These are phyloP conservation scores for Tulasnella sp. DNA, from an alignment of 768 basidiomycete genomes.

Conservation along the genomic window DNA sequence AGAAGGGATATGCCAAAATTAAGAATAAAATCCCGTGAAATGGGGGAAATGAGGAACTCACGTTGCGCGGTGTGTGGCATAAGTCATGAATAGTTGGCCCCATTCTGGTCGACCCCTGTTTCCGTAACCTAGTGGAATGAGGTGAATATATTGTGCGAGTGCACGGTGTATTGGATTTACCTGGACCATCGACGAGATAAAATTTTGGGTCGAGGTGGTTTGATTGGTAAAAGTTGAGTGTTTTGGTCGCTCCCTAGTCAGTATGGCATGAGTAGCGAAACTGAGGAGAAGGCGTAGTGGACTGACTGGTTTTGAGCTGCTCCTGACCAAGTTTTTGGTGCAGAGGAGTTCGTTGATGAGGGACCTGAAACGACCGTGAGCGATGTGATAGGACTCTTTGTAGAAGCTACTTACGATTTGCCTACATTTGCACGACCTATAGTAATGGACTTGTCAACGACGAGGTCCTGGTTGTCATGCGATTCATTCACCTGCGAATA, in stretches of 20 bases:
- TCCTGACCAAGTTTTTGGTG: background rate
- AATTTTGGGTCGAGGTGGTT: background rate
- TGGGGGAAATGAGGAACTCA: background rate
- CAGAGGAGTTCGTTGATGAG: slow-evolving; percentile 4
- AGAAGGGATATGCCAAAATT: background rate
- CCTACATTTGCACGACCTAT: background rate
- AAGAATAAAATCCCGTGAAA: too few species aligned
- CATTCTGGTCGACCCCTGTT: slow-evolving; percentile 9
- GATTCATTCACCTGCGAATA: background rate
- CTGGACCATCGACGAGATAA: slow-evolving; percentile 10
- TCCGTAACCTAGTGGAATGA: background rate
- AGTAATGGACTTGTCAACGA: background rate
- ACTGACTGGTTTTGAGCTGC: background rate
- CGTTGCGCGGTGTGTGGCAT: slow-evolving; percentile 7
- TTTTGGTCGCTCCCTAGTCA: slow-evolving; percentile 7
- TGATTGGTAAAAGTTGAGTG: slow-evolving; percentile 7
- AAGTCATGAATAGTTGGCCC: background rate
- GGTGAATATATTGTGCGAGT: background rate
- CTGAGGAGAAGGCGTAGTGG: background rate
- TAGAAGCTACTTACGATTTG: background rate
- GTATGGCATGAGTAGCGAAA: background rate
- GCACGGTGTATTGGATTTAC: background rate
- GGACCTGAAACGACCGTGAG: background rate
- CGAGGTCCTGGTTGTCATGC: too few species aligned
- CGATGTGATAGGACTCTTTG: background rate